phyloP scores from a whole-genome alignment of 768 basidiomycete species.

The Leccinum incarnatum region DNA sequence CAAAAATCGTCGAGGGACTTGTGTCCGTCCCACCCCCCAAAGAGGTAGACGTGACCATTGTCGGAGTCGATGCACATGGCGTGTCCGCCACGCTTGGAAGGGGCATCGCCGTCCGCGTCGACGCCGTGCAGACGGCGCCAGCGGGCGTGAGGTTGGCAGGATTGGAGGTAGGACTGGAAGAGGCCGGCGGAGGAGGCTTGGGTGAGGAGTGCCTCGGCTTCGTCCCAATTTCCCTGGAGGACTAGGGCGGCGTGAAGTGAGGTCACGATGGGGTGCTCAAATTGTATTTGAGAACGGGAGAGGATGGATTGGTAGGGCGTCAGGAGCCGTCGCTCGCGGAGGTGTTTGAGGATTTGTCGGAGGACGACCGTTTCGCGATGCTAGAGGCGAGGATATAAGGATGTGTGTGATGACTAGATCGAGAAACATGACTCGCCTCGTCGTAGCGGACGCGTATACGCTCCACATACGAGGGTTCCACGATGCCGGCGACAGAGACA shows the following conservation, averaged over 20 bases:
- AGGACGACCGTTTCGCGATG: slow-evolving; percentile 64
- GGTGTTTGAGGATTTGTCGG: slow-evolving; percentile 52
- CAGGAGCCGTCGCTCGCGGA: slow-evolving; percentile 71
- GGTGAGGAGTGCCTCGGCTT: slow-evolving; percentile 52
- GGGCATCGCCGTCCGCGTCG: slow-evolving; percentile 62
- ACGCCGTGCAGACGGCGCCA: slow-evolving; percentile 62
- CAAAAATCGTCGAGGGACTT: slow-evolving; percentile 78
- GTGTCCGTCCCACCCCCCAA: slow-evolving; percentile 78
- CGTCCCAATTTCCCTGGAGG: slow-evolving; percentile 60
- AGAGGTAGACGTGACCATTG: slow-evolving; percentile 64
- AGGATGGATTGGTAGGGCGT: slow-evolving; percentile 47
- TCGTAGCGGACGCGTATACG: slow-evolving; percentile 52
- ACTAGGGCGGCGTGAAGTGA: slow-evolving; percentile 63
- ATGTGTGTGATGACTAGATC: background rate
- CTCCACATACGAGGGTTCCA: slow-evolving; percentile 55
- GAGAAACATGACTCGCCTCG: slow-evolving; percentile 46
- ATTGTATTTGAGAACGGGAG: slow-evolving; percentile 19
- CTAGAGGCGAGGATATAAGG: slow-evolving; percentile 33
- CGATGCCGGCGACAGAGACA: slow-evolving; percentile 59
- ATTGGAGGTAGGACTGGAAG: slow-evolving; percentile 57
- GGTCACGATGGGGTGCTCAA: slow-evolving; percentile 72
- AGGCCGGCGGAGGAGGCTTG: slow-evolving; percentile 52
- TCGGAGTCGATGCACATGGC: slow-evolving; percentile 76
- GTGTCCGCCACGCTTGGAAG: slow-evolving; percentile 71
- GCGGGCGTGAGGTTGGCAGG: slow-evolving; percentile 52